Conservation (phyloP, 2,329 filamentous ascomycete genomes). For the Volutella citrinella region DNA sequence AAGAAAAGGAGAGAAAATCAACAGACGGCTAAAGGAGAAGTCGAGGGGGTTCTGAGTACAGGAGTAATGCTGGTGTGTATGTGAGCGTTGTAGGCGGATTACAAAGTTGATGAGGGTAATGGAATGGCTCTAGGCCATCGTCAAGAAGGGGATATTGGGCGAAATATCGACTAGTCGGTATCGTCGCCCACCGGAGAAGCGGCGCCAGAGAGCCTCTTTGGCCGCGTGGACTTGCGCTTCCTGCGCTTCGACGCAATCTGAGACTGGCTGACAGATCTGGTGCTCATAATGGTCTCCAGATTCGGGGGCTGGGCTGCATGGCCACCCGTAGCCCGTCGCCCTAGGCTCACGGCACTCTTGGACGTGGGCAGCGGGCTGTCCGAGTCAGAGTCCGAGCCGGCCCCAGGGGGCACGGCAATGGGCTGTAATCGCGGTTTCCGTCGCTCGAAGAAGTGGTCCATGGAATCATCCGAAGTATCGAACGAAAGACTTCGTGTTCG, state of each 20-base stretch:
- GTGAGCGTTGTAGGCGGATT: too few relatives aligned
- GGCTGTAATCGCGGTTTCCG: constrained; percentile 26
- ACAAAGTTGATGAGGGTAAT: too few relatives aligned
- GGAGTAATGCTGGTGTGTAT: too few relatives aligned
- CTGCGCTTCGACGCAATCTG: constrained; percentile 27
- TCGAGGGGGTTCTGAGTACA: too few relatives aligned
- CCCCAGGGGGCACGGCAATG: constrained; percentile 27
- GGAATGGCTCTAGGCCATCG: constrained; percentile 4
- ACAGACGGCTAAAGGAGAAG: too few relatives aligned
- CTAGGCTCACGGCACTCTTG: constrained; percentile 20
- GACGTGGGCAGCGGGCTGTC: constrained; percentile 21
- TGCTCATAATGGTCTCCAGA: constrained; percentile 46
- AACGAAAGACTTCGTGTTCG: constrained; percentile 38
- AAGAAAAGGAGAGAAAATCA: constrained; percentile 9
- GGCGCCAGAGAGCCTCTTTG: constrained; percentile 27
- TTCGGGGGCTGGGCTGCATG: constrained; percentile 41
- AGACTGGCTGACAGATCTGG: constrained; percentile 29
- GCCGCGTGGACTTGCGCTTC: constrained; percentile 28
- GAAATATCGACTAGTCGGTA: constrained; percentile 24
- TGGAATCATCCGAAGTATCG: constrained; percentile 33
- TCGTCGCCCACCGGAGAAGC: constrained; percentile 38
- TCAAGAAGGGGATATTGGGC: too few relatives aligned
- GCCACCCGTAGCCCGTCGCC: constrained; percentile 24
- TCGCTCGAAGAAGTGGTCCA: constrained; percentile 28
- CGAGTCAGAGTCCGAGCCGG: constrained; percentile 29